These are phyloP conservation scores for Cercospora brassicicola DNA, from an alignment of 2,329 filamentous ascomycete species.

Conservation along the genomic window DNA sequence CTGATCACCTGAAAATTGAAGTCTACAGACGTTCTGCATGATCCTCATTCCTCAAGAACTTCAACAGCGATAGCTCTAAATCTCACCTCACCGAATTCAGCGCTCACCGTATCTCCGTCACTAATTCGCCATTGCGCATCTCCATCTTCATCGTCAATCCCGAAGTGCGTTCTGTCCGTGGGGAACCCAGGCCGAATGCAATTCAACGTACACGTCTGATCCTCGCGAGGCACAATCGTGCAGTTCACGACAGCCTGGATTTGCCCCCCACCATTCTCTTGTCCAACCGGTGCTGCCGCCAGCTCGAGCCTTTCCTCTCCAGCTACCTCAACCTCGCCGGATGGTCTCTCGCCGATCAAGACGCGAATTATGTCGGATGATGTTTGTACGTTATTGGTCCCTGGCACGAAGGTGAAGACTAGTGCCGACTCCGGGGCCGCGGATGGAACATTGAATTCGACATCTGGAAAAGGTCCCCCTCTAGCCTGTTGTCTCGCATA, in stretches of 20 bases:
- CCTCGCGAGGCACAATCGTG: not conserved
- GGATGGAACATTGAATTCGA: not conserved
- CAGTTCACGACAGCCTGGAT: not conserved
- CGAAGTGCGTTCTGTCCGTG: not conserved
- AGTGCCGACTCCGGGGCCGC: not conserved
- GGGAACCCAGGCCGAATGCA: not conserved
- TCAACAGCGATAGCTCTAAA: not conserved
- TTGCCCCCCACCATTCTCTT: not conserved
- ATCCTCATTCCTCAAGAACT: not conserved
- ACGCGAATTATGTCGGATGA: not conserved
- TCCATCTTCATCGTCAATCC: not conserved
- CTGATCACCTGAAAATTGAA: not conserved
- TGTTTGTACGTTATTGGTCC: not conserved
- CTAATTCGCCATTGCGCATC: not conserved
- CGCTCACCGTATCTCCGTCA: not conserved
- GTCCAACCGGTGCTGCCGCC: not conserved
- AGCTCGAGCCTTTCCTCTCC: not conserved
- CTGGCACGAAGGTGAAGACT: not conserved
- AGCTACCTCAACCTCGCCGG: not conserved
- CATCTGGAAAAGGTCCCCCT: not conserved
- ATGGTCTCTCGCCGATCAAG: not conserved
- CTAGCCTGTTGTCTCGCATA: too few relatives aligned
- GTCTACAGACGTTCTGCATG: not conserved
- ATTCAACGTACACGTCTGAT: not conserved
- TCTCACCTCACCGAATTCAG: not conserved